These are phyloP conservation scores for Pseudocercospora macadamiae DNA, from an alignment of 2,329 filamentous ascomycete species.

Conservation along the genomic window DNA sequence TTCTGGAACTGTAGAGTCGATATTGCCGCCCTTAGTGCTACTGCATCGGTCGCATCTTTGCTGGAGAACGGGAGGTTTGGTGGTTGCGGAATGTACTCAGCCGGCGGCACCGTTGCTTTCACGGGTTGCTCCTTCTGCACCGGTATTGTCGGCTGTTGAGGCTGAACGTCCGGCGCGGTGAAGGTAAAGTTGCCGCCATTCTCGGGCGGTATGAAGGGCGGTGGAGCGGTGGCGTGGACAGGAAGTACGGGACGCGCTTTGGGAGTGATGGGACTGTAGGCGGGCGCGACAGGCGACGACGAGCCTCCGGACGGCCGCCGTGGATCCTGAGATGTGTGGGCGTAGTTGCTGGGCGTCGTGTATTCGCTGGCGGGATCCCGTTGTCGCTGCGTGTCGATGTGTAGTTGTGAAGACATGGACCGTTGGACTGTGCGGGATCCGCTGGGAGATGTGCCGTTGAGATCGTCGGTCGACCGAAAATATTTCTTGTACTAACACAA, in stretches of 20 bases:
- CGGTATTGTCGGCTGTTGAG: constrained; percentile 6
- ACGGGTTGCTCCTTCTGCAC: constrained; percentile 9
- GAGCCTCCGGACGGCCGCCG: constrained; percentile 12
- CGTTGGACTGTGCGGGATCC: background rate
- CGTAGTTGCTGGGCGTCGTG: background rate
- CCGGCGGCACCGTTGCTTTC: constrained; percentile 26
- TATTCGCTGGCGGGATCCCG: background rate
- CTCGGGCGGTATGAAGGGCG: constrained; percentile 22
- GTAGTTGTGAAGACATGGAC: constrained; percentile 4
- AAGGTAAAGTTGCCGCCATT: constrained; percentile 27
- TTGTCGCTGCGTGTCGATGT: background rate
- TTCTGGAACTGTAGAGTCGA: constrained; percentile 85
- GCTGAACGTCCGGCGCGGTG: constrained; percentile 6
- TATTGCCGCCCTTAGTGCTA: constrained; percentile 83
- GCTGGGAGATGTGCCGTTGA: background rate
- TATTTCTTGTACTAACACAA: background rate
- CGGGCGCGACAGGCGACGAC: constrained; percentile 30
- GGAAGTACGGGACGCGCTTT: constrained; percentile 37
- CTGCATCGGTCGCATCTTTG: constrained; percentile 75
- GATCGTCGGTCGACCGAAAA: constrained; percentile 1
- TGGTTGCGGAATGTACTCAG: constrained; percentile 47
- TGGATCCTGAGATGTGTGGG: background rate
- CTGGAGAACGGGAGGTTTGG: constrained; percentile 50
- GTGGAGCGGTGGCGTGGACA: constrained; percentile 14
- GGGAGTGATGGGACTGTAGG: constrained; percentile 39